Evolutionary conservation across 805 yeast genomes (phyloP).

Genomic region (Metschnikowia noctiluminum): DNA sequence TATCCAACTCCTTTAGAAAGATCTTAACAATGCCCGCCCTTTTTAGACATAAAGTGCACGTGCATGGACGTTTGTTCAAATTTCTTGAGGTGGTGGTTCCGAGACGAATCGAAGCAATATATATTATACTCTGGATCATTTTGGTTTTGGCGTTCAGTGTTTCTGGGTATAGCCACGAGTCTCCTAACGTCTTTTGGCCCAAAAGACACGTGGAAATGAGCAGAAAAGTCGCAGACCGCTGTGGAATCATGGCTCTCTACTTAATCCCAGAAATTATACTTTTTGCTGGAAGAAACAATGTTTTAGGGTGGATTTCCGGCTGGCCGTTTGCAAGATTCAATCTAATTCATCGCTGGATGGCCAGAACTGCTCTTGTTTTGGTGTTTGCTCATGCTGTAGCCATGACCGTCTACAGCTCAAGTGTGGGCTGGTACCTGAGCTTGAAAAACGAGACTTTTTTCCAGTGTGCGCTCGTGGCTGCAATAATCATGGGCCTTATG

Average conservation of each 20-base stretch:
- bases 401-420: slow-evolving; percentile 31
- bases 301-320: slow-evolving; percentile 60
- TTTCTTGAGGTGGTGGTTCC: slow-evolving; percentile 28
- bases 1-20: slow-evolving; percentile 22
- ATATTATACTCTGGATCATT: slow-evolving; percentile 19
- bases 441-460: slow-evolving; percentile 28
- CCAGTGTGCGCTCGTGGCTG: slow-evolving; percentile 31
- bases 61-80: slow-evolving; percentile 1
- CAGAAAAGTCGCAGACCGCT: slow-evolving; percentile 46
- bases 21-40: slow-evolving; percentile 28
- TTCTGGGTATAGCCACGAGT: slow-evolving; percentile 5
- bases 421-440: slow-evolving; percentile 26
- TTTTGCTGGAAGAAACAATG: slow-evolving; percentile 71
- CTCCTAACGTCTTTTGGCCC: slow-evolving; percentile 5
- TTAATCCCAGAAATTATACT: slow-evolving; percentile 52
- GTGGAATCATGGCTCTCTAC: slow-evolving; percentile 47
- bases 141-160: slow-evolving; percentile 9
- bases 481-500: slow-evolving; percentile 37
- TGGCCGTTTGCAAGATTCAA: slow-evolving; percentile 60
- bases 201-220: slow-evolving; percentile 1
- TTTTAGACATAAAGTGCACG: slow-evolving; percentile 10
- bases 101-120: slow-evolving; percentile 23
- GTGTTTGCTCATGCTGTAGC: slow-evolving; percentile 48
- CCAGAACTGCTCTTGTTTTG: slow-evolving; percentile 46
- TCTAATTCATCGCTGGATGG: slow-evolving; percentile 63